A percentile compares a stretch with the other conserved stretches of the same genome.
These are phyloP conservation scores for Dothiorella sarmentorum DNA, from an alignment of 2,329 filamentous ascomycete genomes.

Conservation along the genomic window DNA sequence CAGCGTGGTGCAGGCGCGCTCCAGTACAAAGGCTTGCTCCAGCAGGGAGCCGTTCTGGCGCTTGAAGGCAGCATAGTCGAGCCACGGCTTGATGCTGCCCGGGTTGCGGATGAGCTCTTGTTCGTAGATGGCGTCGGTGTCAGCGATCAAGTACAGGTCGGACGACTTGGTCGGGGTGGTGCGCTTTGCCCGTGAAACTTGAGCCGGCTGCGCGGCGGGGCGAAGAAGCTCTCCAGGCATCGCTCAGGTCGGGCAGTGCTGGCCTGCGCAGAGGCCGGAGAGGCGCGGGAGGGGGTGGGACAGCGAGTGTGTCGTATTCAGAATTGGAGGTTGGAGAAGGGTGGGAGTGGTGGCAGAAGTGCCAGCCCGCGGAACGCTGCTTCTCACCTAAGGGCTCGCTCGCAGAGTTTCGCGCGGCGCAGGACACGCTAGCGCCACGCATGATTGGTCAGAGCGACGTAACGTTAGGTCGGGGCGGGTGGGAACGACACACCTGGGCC, in stretches of 20 bases:
- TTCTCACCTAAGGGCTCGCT: too few relatives aligned
- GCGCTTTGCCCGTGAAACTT: constrained; percentile 18
- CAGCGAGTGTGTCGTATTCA: not conserved
- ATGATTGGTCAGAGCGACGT: constrained; percentile 3
- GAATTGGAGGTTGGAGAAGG: not conserved
- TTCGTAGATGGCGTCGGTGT: constrained; percentile 93
- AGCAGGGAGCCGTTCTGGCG: constrained; percentile 76
- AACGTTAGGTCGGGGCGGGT: not conserved
- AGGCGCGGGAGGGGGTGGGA: constrained; percentile 18
- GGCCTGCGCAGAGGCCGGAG: constrained; percentile 28
- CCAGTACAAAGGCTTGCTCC: constrained; percentile 84
- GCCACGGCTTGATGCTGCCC: constrained; percentile 87
- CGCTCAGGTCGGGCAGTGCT: constrained; percentile 30
- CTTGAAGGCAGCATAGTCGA: constrained; percentile 91
- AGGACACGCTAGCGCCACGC: not conserved
- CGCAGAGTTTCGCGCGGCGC: constrained; percentile 12
- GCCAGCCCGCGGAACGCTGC: not conserved
- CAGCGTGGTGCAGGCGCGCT: constrained; percentile 83
- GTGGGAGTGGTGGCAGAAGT: not conserved
- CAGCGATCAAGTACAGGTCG: constrained; percentile 55
- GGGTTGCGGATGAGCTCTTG: constrained; percentile 87
- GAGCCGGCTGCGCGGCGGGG: constrained; percentile 21
- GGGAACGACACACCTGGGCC: not conserved
- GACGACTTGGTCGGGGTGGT: constrained; percentile 34
- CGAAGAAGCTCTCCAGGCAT: constrained; percentile 45